Evolutionary conservation across 306 rosid species (phyloP), one percentile per base, ranked within the genome.

Genomic region (Parietaria judaica): DNA sequence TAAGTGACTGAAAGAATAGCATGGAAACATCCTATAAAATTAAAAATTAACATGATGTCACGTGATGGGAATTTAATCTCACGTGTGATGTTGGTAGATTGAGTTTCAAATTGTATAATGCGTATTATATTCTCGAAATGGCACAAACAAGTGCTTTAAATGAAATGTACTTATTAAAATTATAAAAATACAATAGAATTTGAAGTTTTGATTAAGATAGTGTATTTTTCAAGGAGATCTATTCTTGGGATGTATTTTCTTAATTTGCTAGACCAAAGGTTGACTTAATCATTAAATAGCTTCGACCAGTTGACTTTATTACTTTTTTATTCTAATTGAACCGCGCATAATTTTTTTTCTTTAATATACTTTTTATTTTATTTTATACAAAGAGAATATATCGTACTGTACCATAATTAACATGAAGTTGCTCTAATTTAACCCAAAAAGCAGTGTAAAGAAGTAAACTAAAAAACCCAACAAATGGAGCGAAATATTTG

Each of bases 241-340:
- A 36, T 63, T 63, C 68, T 76, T 46, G 74, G 77, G 76, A 67
- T 76, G 60, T 54, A 69, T 41, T 5, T 36, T 48, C 17, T 50
- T 14, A 4, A 23, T 14, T 49, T 56, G 45, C 51, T 55, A 51
- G 55, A 37, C 3, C 15, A 65, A 5, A 8, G 47, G 58, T 67
- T 63, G 71, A 67, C 74, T 72, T 72, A 47, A 49, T 58, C 81
- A 38, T 72, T 50, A 72, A 63, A 34, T 45, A 72, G 71, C 74
- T 59, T 54, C 62, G 3, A 41, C 45, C 9, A 14, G 64, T 64
- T 71, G 74, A 59, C 77, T 50, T 11, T 14, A 2, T 23, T 2
- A 16, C 1, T 6, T 37, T 7, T 39, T 8, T 51, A 31, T 55
- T 66, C 51, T 55, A 16, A 16, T 43, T 0, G 41, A 7, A 47